Percentiles rank a stretch among this genome's conserved stretches.
Conservation (phyloP, 495 filamentous ascomycete genomes). For the Aspergillus funiculosus region DNA sequence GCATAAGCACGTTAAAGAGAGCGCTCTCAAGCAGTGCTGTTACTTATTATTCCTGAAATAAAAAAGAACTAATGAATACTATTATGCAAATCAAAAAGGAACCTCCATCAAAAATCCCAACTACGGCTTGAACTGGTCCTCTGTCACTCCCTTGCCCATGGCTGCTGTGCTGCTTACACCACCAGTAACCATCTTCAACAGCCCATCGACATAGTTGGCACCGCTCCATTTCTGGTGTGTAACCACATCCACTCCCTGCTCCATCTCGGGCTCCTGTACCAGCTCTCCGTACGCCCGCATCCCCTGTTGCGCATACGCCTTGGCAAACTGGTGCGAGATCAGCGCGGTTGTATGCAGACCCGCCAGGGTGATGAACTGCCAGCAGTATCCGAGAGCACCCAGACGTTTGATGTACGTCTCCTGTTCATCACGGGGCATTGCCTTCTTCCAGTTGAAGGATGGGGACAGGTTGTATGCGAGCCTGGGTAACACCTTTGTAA, state of each 20-base stretch:
- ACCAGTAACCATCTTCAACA: conserved; percentile 95
- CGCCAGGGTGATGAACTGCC: conserved; percentile 99
- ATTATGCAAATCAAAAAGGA: conserved; percentile 5
- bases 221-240: conserved; percentile 99
- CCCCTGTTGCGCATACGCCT: conserved; percentile 71
- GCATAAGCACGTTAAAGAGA: too few species aligned
- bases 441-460: conserved; percentile 99
- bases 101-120: conserved; percentile 12
- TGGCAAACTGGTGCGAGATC: conserved; percentile 80
- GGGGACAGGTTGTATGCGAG: conserved; percentile 96
- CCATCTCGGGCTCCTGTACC: conserved; percentile 97
- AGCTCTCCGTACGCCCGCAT: conserved; percentile 97
- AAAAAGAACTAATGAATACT: too few species aligned
- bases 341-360: conserved; percentile 93
- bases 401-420: conserved; percentile 95
- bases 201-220: conserved; percentile 86
- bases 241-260: conserved; percentile 81
- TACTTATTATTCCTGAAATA: too few species aligned
- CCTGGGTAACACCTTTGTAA: conserved; percentile 36
- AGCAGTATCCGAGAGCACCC: conserved; percentile 85
- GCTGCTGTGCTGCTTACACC: conserved; percentile 86
- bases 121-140: conserved; percentile 78
- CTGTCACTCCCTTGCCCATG: conserved; percentile 97
- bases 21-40: too few species aligned
- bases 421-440: conserved; percentile 89